Percentiles rank a stretch among this genome's conserved stretches.
Conservation (phyloP, 768 basidiomycete species). For the Galerina marginata region DNA sequence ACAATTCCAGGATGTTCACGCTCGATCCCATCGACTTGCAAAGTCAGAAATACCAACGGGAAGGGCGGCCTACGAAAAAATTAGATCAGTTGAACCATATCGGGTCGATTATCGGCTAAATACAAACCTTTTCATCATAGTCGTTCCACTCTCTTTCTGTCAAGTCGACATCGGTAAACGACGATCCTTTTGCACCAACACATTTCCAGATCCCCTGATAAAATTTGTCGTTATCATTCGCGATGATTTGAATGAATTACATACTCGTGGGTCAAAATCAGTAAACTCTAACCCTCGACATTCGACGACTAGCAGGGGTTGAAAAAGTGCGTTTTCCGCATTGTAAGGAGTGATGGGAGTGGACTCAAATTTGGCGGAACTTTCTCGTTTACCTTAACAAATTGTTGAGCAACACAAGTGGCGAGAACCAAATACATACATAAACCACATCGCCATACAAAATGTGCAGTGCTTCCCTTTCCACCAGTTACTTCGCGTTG, state of each 20-base stretch:
- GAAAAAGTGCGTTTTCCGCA: conserved; percentile 64
- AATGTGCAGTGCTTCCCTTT: conserved; percentile 73
- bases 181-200: conserved; percentile 58
- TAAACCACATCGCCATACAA: conserved; percentile 80
- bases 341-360: conserved; percentile 59
- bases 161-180: conserved; percentile 72
- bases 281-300: conserved; percentile 88
- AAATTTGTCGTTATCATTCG: neutral
- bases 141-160: conserved; percentile 79
- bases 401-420: neutral
- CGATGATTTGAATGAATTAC: conserved; percentile 17
- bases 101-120: conserved; percentile 8
- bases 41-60: conserved; percentile 78
- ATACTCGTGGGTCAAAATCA: conserved; percentile 75
- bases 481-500: conserved; percentile 66
- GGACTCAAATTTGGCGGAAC: conserved; percentile 79
- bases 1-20: conserved; percentile 24
- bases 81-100: neutral
- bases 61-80: conserved; percentile 48
- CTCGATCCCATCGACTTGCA: conserved; percentile 70
- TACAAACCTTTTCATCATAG: conserved; percentile 86
- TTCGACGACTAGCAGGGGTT: conserved; percentile 73
- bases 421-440: conserved; percentile 43
- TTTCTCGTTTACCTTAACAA: conserved; percentile 69
- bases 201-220: conserved; percentile 81